Base-by-base conservation (phyloP, 1,284 basidiomycete genomes). In the Cystobasidiaceae sp. region DNA sequence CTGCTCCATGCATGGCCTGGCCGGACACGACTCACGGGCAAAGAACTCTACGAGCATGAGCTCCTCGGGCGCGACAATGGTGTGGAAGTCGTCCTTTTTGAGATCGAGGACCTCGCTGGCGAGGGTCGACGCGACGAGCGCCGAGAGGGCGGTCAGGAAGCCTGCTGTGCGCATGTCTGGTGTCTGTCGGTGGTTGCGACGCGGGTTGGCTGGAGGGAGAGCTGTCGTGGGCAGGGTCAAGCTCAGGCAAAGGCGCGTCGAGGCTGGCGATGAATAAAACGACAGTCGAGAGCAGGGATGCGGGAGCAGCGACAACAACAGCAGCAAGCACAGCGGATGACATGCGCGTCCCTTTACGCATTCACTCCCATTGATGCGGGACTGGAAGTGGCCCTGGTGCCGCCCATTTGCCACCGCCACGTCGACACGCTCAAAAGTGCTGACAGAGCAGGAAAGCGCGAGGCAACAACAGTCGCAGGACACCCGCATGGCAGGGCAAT, bases 31-130 rank as follows among this genome's bases (percentile, higher is more conserved):
- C 89, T 89, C 92, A 66, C 90, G 90, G 37, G 90, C 91, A 77
- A 89, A 94, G 85, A 93, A 97, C 82, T 98, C 94, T 72, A 97
- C 89, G 49, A 98, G 84, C 71, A 93, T 86, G 69, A 97, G 80
- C 43, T 86, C 77, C 75, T 90, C 88, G 9, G 81, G 78, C 70
- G 83, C 80, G 69, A 94, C 85, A 67, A 83, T 79, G 32, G 82
- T 78, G 71, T 86, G 82, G 77, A 97, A 97, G 75, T 82, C 85
- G 72, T 54, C 52, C 55, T 66, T 51, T 27, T 68, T 70, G 33
- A 74, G 66, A 49, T 72, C 71, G 27, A 68, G 44, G 17, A 74
- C 73, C 54, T 73, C 72, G n/a, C 44, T 45, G 11, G 69, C 39
- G 27, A 59, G 45, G 45, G n/a, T 19, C 28, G 58, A 44, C 23